A percentile compares a stretch with the other conserved stretches of the same genome.
Conservation (phyloP, 2,329 filamentous ascomycete species). For the Huntiella abstrusa region DNA sequence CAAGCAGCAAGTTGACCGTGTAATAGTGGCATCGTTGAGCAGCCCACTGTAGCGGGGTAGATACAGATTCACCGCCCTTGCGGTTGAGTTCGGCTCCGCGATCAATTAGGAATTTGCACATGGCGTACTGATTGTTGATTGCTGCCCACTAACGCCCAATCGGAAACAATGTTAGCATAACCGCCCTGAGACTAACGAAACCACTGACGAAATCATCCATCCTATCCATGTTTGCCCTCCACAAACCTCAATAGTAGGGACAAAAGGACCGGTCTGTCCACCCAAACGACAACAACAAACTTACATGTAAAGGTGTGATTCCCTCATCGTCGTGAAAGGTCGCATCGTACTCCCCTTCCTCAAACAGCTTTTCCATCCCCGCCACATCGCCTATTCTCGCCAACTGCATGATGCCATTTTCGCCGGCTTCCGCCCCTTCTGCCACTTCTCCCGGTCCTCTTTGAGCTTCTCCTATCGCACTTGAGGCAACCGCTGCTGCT, state of each 20-base stretch:
- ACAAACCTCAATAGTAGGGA: neutral
- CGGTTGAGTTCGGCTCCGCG: slow-evolving; percentile 78
- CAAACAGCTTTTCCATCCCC: slow-evolving; percentile 78
- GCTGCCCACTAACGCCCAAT: slow-evolving; percentile 61
- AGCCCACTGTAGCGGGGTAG: slow-evolving; percentile 90
- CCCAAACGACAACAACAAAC: slow-evolving; percentile 16
- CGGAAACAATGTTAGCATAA: slow-evolving; percentile 11
- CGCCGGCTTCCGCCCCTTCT: slow-evolving; percentile 15
- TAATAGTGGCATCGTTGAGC: slow-evolving; percentile 95
- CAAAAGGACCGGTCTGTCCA: neutral
- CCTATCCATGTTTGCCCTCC: too few species aligned
- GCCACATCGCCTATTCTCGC: slow-evolving; percentile 72
- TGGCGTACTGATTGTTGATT: slow-evolving; percentile 95
- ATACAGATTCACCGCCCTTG: slow-evolving; percentile 86
- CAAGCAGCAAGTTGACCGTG: slow-evolving; percentile 77
- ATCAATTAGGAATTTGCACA: slow-evolving; percentile 86
- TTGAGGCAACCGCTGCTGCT: slow-evolving; percentile 14
- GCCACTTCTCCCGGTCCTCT: slow-evolving; percentile 12
- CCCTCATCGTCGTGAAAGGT: slow-evolving; percentile 77
- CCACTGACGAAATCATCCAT: too few species aligned
- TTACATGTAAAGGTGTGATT: slow-evolving; percentile 87
- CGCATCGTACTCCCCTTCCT: slow-evolving; percentile 61
- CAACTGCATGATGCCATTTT: slow-evolving; percentile 89
- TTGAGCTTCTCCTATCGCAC: neutral
- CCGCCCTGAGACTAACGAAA: neutral